Base-by-base conservation (phyloP, 2,329 filamentous ascomycete species). In the Aspergillus floridensis region DNA sequence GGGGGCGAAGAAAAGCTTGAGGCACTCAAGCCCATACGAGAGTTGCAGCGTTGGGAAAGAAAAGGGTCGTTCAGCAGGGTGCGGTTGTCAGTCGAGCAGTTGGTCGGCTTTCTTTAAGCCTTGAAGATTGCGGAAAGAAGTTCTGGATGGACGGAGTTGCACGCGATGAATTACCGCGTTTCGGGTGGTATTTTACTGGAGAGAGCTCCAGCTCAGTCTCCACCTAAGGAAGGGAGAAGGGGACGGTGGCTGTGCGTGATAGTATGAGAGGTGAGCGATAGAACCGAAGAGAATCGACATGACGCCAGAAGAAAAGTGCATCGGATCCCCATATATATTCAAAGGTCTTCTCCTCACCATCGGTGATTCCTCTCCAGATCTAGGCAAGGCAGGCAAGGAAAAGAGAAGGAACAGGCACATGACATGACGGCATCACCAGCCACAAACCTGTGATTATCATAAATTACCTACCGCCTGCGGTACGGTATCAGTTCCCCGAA, bases 81-180 rank as follows among this genome's bases (percentile, higher is more conserved):
- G 21, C 48, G 29, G 29, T 24, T 12, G 22, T 50, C 29, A 24
- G 51, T 47, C n/a, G 53, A 58, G 57, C 47, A 53, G 44, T 53
- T 53, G 55, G 19, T 59, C 49, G 57, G 53, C 52, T 16, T 44
- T 19, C 16, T 59, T 56, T 16, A 53, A 35, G 44, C 53, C 47
- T 44, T 41, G 50, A 53, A 19, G 16, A 44, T n/a, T 19, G 38
- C 48, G 53, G 48, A 53, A 58, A 57, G 50, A 58, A 60, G 57
- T 61, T 61, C 57, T 57, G 31, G 29, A 41, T 38, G 38, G 53
- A 49, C 51, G 55, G 31, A 46, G 22, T 32, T 60, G 63, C 70
- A 70, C 70, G 70, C 70, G 70, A 70, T 69, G 67, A 63, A 66
- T 71, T 72, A 71, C 72, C 71, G 70, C 65, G 66, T 68, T 65